Percentiles rank a stretch among this genome's conserved stretches.
Conservation (phyloP, 2,329 filamentous ascomycete species). For the Cladophialophora yegresii region DNA sequence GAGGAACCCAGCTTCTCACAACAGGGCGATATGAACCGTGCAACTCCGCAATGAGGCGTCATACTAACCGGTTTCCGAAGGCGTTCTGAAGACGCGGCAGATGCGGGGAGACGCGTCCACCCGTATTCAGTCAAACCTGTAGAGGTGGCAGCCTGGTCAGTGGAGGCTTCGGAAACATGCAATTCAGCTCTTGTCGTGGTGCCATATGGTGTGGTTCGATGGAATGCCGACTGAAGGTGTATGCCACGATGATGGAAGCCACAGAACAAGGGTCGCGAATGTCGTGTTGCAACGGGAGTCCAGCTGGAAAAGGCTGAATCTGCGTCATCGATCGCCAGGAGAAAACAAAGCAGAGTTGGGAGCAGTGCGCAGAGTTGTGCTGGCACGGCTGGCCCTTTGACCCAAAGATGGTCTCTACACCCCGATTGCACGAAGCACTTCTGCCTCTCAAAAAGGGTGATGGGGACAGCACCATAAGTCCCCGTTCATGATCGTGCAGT, state of each 20-base stretch:
- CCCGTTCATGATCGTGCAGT: too few species aligned
- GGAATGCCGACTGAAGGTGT: not conserved
- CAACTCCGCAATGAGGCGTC: not conserved
- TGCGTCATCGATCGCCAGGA: not conserved
- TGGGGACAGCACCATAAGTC: too few species aligned
- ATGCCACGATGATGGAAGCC: not conserved
- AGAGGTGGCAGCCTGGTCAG: not conserved
- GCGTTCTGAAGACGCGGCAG: constrained; percentile 6
- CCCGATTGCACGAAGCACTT: too few species aligned
- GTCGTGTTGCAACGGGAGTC: not conserved
- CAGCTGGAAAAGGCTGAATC: not conserved
- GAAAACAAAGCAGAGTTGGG: not conserved
- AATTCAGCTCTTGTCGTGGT: not conserved
- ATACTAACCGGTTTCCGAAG: constrained; percentile 20
- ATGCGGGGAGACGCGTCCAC: not conserved
- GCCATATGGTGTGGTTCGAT: not conserved
- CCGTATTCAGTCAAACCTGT: not conserved
- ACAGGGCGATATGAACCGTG: not conserved
- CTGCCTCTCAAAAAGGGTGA: too few species aligned
- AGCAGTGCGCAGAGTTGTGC: too few species aligned
- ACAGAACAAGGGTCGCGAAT: not conserved
- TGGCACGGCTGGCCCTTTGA: not conserved
- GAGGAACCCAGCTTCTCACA: not conserved
- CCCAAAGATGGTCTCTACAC: too few species aligned
- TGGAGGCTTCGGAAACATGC: not conserved